Base-by-base conservation (phyloP, 176 grass and related monocot species). In the Hsuehochloa calcarea region DNA sequence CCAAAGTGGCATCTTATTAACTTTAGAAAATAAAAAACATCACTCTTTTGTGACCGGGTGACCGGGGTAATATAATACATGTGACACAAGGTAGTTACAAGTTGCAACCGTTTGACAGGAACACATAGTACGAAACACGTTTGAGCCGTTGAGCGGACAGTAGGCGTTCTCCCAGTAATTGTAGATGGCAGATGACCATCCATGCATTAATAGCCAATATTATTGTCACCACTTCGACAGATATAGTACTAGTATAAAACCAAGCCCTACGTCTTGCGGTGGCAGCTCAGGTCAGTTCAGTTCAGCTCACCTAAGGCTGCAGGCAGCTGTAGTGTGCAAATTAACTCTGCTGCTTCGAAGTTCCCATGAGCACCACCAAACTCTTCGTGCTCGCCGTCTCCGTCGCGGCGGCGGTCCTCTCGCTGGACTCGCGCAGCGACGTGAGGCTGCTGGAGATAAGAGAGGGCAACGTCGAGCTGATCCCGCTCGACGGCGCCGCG, bases 401-500 rank as follows among this genome's bases (percentile, higher is more conserved):
- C 23, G 65, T 85, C 1, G 46, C 75, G 25, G 60, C 73, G 22
- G 39, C 60, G n/a, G 8, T 78, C 1, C 52, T 89, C 8, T 83
- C 86, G 35, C 59, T 74, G 47, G 65, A 80, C 81, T 83, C 78
- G 16, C 52, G 58, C 34, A 19, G 38, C 63, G 87, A 68, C 69
- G 72, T 84, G 15, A 61, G 77, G 31, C 2, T 74, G 10, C 5
- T 78, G 41, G 81, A 78, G 60, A 46, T 86, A 35, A 35, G 49
- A 6, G 82, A 40, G 10, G 88, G 22, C 22, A 38, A 45, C 22
- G 2, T 92, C 19, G 77, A 94, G 58, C 14, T 91, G 19, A 74
- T 95, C 65, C 20, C 86, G 4, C 55, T 90, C 1, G 87, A 88
- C 55, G 85, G 82, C 37, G 91, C 78, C 3, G 68, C 31, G 22